These are phyloP conservation scores for Cyanidium caldarium DNA, from an alignment of 23 red algal species.

Conservation along the genomic window DNA sequence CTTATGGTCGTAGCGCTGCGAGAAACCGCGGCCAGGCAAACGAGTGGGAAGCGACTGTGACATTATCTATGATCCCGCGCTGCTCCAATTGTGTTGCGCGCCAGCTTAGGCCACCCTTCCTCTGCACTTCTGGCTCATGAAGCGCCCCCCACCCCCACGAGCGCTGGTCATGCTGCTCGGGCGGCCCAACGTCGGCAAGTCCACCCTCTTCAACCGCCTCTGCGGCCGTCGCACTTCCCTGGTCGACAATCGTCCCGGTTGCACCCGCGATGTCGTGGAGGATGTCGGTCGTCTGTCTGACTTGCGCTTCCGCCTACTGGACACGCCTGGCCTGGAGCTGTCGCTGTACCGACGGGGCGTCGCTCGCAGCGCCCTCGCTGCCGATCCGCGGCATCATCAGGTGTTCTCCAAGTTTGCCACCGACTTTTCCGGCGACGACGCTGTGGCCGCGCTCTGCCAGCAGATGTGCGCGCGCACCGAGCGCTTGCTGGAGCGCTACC, in stretches of 20 bases:
- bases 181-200: slow-evolving; percentile 20
- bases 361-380: neutral
- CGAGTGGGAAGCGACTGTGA: no score
- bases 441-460: neutral
- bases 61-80: no score
- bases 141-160: neutral
- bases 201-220: slow-evolving; percentile 14
- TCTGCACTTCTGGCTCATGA: neutral
- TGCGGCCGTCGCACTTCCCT: neutral
- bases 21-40: no score
- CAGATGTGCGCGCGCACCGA: neutral
- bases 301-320: slow-evolving; percentile 49
- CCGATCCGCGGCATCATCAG: neutral
- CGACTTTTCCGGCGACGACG: neutral
- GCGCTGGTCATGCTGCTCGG: neutral
- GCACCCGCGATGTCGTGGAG: slow-evolving; percentile 1
- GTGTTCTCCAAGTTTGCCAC: neutral
- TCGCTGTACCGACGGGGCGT: neutral
- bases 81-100: no score
- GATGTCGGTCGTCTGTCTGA: slow-evolving; percentile 16
- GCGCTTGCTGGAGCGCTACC: neutral
- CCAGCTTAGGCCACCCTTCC: neutral
- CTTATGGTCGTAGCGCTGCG: no score
- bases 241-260: slow-evolving; percentile 11
- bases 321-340: slow-evolving; percentile 79